phyloP scores from a whole-genome alignment of 345 rosid species.

The Carallia pectinifolia region DNA sequence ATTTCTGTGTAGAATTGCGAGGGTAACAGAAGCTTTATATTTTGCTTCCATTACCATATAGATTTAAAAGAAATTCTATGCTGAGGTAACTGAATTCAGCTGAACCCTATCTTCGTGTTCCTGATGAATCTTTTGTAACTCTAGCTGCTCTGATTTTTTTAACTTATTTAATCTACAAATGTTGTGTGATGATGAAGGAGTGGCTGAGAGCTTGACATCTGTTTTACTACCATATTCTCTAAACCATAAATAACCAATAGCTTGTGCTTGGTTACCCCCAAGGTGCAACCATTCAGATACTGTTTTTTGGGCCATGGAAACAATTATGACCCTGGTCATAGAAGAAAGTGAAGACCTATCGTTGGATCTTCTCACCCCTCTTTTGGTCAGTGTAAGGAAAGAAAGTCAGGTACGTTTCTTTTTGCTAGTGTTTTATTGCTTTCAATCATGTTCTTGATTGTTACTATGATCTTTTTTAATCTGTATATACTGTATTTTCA shows the following conservation, averaged over 20 bases:
- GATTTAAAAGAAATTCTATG: no score
- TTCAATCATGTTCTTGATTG: neutral
- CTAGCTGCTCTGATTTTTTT: no score
- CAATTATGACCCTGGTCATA: constrained; percentile 61
- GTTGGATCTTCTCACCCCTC: constrained; percentile 47
- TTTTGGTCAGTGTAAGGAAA: constrained; percentile 59
- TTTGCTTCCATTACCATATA: no score
- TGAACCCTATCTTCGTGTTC: no score
- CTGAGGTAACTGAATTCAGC: no score
- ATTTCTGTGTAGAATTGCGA: no score
- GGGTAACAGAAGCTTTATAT: no score
- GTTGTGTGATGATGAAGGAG: neutral
- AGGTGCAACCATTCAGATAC: constrained; percentile 54
- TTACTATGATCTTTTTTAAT: constrained; percentile 12
- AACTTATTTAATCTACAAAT: neutral
- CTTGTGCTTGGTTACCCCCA: constrained; percentile 23
- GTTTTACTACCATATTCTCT: constrained; percentile 7
- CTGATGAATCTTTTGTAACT: no score
- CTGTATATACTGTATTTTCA: constrained; percentile 23
- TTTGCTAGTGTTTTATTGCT: neutral
- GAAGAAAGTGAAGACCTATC: constrained; percentile 67
- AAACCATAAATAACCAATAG: constrained; percentile 9
- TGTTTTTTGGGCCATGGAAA: constrained; percentile 61
- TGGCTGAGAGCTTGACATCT: constrained; percentile 2
- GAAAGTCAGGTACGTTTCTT: constrained; percentile 55